phyloP scores from a whole-genome alignment of 768 basidiomycete genomes.

The Boletus speciosus region DNA sequence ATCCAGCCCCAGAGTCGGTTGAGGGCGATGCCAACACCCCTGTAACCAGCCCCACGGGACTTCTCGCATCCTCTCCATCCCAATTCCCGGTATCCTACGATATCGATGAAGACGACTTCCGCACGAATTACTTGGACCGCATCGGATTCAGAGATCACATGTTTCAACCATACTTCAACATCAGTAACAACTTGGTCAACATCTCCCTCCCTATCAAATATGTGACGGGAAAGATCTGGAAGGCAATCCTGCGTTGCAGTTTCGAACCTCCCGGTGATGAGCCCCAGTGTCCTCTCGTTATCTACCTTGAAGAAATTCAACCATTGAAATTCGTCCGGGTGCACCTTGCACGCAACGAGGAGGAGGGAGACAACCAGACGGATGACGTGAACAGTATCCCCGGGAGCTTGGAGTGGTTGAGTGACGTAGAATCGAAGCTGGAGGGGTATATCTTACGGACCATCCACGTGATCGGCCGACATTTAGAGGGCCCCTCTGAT shows the following conservation, averaged over 20 bases:
- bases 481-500: not conserved
- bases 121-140: constrained; percentile 15
- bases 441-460: constrained; percentile 10
- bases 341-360: constrained; percentile 6
- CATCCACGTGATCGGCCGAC: constrained; percentile 8
- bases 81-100: constrained; percentile 20
- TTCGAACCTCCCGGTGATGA: constrained; percentile 12
- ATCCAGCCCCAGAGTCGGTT: not conserved
- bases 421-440: constrained; percentile 9
- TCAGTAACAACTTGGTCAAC: constrained; percentile 20
- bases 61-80: constrained; percentile 24
- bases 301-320: constrained; percentile 20
- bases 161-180: constrained; percentile 16
- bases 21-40: not conserved
- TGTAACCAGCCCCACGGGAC: constrained; percentile 15
- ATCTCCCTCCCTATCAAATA: constrained; percentile 21
- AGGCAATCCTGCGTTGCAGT: constrained; percentile 25
- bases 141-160: constrained; percentile 3
- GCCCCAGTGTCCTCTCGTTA: constrained; percentile 18
- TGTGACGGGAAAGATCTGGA: constrained; percentile 11
- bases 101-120: constrained; percentile 19
- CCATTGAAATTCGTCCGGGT: constrained; percentile 12
- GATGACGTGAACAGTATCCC: not conserved
- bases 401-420: constrained; percentile 22
- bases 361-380: not conserved